These are phyloP conservation scores for Tolypocladium album DNA, from an alignment of 2,329 filamentous ascomycete species.

Conservation along the genomic window DNA sequence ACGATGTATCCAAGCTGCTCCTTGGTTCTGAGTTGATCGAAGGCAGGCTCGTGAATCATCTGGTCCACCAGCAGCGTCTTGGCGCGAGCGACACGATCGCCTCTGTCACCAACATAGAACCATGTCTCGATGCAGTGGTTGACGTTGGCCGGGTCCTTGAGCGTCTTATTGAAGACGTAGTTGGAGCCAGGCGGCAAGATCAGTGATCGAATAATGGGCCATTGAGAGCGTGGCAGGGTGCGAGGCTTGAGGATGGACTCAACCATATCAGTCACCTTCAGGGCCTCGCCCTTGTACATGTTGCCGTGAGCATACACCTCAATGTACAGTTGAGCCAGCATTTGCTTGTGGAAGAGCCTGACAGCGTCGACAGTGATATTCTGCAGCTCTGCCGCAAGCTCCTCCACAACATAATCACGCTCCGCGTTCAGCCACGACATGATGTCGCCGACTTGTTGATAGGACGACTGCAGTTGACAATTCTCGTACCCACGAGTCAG, in stretches of 20 bases:
- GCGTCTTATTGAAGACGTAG: slow-evolving; percentile 67
- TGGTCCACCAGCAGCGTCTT: slow-evolving; percentile 77
- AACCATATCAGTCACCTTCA: slow-evolving; percentile 74
- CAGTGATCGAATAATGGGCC: slow-evolving; percentile 67
- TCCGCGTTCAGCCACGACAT: slow-evolving; percentile 72
- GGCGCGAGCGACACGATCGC: slow-evolving; percentile 60
- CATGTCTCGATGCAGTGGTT: slow-evolving; percentile 79
- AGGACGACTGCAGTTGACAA: slow-evolving; percentile 79
- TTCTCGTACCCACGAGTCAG: slow-evolving; percentile 70
- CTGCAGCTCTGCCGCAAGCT: slow-evolving; percentile 67
- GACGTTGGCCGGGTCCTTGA: slow-evolving; percentile 82
- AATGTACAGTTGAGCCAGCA: slow-evolving; percentile 75
- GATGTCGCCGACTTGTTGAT: slow-evolving; percentile 77
- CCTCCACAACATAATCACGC: slow-evolving; percentile 66
- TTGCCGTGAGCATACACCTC: slow-evolving; percentile 89
- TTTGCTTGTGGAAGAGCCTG: slow-evolving; percentile 64
- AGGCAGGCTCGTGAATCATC: slow-evolving; percentile 85
- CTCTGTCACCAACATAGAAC: slow-evolving; percentile 57
- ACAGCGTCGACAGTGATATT: slow-evolving; percentile 65
- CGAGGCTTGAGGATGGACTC: slow-evolving; percentile 68
- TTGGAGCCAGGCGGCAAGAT: slow-evolving; percentile 72
- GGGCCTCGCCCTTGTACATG: slow-evolving; percentile 83
- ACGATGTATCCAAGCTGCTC: slow-evolving; percentile 97
- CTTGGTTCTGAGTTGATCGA: slow-evolving; percentile 90
- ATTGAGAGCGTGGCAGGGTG: slow-evolving; percentile 63